Percentiles rank a stretch among this genome's conserved stretches.
These are phyloP conservation scores for Phytophthora vignae DNA, from an alignment of 352 stramenopile species.

Conservation along the genomic window DNA sequence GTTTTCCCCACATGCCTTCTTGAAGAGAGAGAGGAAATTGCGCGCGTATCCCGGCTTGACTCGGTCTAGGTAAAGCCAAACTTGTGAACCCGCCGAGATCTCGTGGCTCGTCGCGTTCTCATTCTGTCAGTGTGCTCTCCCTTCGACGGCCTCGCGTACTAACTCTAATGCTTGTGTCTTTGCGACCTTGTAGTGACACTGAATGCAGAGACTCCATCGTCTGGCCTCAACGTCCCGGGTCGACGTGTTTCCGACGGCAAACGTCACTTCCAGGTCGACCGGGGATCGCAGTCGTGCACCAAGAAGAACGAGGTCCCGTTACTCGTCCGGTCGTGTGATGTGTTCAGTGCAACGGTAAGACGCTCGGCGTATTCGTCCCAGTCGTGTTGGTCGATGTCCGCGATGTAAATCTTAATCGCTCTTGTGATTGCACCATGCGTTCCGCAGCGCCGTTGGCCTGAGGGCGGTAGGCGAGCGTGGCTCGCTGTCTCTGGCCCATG, in stretches of 20 bases:
- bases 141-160: background rate
- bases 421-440: conserved; percentile 12
- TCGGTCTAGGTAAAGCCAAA: background rate
- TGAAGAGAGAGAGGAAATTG: background rate
- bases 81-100: background rate
- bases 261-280: background rate
- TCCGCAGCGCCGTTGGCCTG: conserved; percentile 15
- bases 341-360: conserved; percentile 14
- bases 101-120: background rate
- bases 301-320: background rate
- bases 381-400: conserved; percentile 11
- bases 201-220: background rate
- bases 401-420: conserved; percentile 15
- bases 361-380: conserved; percentile 24
- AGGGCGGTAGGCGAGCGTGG: conserved; percentile 7
- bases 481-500: background rate
- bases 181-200: background rate
- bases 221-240: background rate
- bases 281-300: background rate
- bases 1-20: background rate
- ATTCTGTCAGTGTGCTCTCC: background rate
- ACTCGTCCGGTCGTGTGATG: conserved; percentile 8
- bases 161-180: background rate
- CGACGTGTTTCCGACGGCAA: background rate
- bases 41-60: background rate